Base-by-base conservation (phyloP, 129 eudicot genomes). In the Tanacetum coccineum region DNA sequence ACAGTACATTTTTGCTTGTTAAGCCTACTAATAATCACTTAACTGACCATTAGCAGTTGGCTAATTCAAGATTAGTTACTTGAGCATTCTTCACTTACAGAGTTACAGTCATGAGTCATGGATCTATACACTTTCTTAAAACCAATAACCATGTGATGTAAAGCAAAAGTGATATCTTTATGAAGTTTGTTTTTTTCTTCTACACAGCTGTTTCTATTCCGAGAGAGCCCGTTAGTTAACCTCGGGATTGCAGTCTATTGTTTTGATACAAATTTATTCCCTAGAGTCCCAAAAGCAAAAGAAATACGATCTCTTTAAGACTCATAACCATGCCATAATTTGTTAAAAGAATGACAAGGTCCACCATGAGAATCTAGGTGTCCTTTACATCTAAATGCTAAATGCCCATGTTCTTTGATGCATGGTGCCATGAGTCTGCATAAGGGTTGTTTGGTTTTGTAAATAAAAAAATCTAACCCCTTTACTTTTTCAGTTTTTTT, bases 341-440 rank as follows among this genome's bases (percentile, higher is more conserved):
- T 42, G 63, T 60, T 68, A 75, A 75, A 75, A 75, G 80, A 75
- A 75, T 68, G 54, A 74, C 17, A 74, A 74, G 79, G 79, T 21
- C 79, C 79, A 59, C 58, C 70, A 75, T 59, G 9, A 75, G 79
- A 75, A 75, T 75, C 56, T 59, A 52, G n/a, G 12, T 59, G 45
- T 75, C 74, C 36, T 56, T 50, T 67, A 21, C 68, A 58, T 74
- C 64, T 19, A 6, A 36, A 75, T 68, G 55, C 73, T 60, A 21
- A 40, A 75, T 59, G 68, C 74, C 80, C 74, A 67, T 67, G 79
- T 74, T 74, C 61, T 32, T 74, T 40, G 59, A 56, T 74, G 72
- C 73, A 66, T 55, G 71, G 47, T 73, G 66, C 72, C 51, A 66
- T 26, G 15, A 66, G 61, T 60, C 40, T 75, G 57, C 64, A 60